A percentile compares a stretch with the other conserved stretches of the same genome.
phyloP scores from a whole-genome alignment of 768 basidiomycete genomes.

The Kwoniella sp. region DNA sequence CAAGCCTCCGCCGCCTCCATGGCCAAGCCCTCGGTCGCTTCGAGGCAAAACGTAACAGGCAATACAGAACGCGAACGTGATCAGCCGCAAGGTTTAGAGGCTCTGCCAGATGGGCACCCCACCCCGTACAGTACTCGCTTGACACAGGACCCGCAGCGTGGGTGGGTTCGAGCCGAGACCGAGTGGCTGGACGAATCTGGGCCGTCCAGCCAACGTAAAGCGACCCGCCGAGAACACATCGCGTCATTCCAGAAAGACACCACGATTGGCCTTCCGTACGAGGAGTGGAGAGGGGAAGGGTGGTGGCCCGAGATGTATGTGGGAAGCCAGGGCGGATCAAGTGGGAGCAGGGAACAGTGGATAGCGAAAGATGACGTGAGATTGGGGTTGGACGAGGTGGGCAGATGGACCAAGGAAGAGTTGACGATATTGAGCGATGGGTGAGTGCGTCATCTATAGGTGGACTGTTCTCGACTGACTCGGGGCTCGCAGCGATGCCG shows the following conservation, averaged over 20 bases:
- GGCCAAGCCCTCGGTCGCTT: conserved; percentile 7
- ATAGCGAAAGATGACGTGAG: conserved; percentile 30
- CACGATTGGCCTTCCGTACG: conserved; percentile 24
- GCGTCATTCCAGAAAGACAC: not conserved
- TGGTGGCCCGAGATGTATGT: conserved; percentile 44
- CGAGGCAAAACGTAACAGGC: too few species aligned
- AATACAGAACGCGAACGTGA: conserved; percentile 6
- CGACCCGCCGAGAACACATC: conserved; percentile 6
- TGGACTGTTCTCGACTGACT: not conserved
- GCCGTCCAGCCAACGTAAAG: not conserved
- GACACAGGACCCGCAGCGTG: not conserved
- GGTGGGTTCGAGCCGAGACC: conserved; percentile 2
- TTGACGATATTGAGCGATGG: conserved; percentile 20
- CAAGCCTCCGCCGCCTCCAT: conserved; percentile 8
- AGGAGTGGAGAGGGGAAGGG: conserved; percentile 44
- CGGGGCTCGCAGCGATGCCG: conserved; percentile 22
- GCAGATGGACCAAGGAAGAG: conserved; percentile 17
- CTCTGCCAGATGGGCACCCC: conserved; percentile 6
- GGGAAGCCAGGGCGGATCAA: conserved; percentile 3
- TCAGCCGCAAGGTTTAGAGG: not conserved
- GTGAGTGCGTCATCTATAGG: conserved; percentile 21
- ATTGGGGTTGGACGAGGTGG: conserved; percentile 35
- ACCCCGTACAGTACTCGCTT: conserved; percentile 9
- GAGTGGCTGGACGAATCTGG: conserved; percentile 8
- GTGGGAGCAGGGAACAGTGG: conserved; percentile 17